Evolutionary conservation across 1,284 basidiomycete genomes (phyloP), one percentile per base, ranked within the genome.

Genomic region (Sparassis latifolia): DNA sequence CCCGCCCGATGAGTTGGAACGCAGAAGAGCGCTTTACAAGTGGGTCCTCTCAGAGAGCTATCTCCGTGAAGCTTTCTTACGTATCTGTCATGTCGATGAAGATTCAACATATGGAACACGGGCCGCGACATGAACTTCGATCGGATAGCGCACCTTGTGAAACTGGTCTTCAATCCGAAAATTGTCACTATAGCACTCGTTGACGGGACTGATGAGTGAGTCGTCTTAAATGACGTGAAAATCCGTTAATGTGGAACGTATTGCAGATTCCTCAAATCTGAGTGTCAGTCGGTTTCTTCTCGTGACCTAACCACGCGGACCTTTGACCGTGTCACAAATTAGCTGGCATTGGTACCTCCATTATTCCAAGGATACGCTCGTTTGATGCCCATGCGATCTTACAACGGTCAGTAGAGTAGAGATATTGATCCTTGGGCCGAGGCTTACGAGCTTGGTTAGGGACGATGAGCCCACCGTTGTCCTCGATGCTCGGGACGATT

Each of bases 111-210:
- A 33, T 83, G 91, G 76, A 82, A 89, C 56, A 92, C 91, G 0
- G 82, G 82, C 12, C 76, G 84, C 12, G 92, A 97, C 64, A 73
- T 82, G 57, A 96, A 96, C 65, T 97, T 97, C 65, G 93, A 97
- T 67, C 81, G 94, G 27, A 95, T 97, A 55, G 86, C 79, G 57
- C 91, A 80, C 74, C 77, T 97, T 45, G 89, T 89, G 48, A 96
- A 95, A 71, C 74, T 97, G 32, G 94, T 97, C 10, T 97, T 97
- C 70, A 89, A 82, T 63, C 90, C 92, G 1, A 91, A 90, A 62
- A 82, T 89, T 29, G 93, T 95, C 3, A 67, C 85, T 20, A 88
- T 97, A 40, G 82, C 86, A 3, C 71, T 97, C 40, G 77, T 95
- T 10, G 93, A 95, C 64, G 82, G 82, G 33, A 84, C 84, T 47